Base-by-base conservation (phyloP, 83 land plant species). In the Thuja plicata region DNA sequence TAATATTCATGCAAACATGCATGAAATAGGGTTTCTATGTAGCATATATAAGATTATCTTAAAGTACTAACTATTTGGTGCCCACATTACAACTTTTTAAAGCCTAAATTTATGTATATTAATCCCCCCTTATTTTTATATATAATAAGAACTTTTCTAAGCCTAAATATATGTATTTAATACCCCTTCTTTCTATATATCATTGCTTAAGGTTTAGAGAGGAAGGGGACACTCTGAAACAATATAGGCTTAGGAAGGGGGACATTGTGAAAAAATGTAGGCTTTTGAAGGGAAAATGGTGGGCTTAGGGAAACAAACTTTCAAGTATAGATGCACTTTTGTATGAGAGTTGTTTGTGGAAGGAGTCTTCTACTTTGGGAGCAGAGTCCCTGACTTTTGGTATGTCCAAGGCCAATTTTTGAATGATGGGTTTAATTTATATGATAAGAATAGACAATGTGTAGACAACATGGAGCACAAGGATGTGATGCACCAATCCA, bases 401-500 rank as follows among this genome's bases (percentile, higher is more conserved):
- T 38, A 40, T 79, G 40, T 79, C 82, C 82, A 38, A 79, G 45
- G 40, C 45, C 38, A 40, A 40, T 11, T 40, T 79, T 79, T 35
- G 24, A 16, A 79, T 79, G 43, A 43, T 79, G 43, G 45, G 45
- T 79, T 40, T 38, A 79, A 21, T 79, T 79, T 79, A 79, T 79
- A 15, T 79, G 40, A 16, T 43, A 2, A 37, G 2, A 79, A 41
- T 41, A 46, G 82, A 24, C 82, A 79, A 12, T 41, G 41, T 38
- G 43, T 79, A 40, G 82, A 79, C 82, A 79, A 79, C 82, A 79
- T 79, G 45, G 46, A 79, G 10, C 82, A 79, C 45, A 79, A 38
- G 43, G 82, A 38, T 79, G 45, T 38, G 19, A 37, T 0, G 32
- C 30, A 76, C 5, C 79, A 32, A 77, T 9, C 80, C 9, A 34